These are phyloP conservation scores for Hypericum androsaemum DNA, from an alignment of 345 rosid species.

Conservation along the genomic window DNA sequence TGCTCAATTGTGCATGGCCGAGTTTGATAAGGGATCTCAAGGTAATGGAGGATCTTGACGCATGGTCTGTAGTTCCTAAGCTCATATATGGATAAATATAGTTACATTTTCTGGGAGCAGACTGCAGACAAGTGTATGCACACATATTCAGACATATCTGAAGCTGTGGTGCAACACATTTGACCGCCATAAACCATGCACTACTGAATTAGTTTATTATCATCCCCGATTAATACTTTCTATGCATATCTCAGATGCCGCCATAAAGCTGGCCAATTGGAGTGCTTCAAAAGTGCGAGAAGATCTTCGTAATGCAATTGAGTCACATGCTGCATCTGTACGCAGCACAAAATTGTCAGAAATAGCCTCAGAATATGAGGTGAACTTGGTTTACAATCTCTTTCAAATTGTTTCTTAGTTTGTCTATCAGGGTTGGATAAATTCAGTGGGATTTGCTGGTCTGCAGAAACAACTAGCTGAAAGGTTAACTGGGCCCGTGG, in stretches of 20 bases:
- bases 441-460: slow-evolving; percentile 9
- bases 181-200: no score
- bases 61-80: not conserved
- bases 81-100: no score
- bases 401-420: not conserved
- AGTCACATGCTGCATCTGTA: slow-evolving; percentile 36
- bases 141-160: no score
- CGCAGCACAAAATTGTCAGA: slow-evolving; percentile 44
- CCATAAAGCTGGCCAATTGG: slow-evolving; percentile 50
- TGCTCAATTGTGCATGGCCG: slow-evolving; percentile 1
- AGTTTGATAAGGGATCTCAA: slow-evolving; percentile 6
- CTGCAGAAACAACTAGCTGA: slow-evolving; percentile 46
- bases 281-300: slow-evolving; percentile 50
- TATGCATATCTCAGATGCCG: slow-evolving; percentile 37
- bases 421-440: not conserved
- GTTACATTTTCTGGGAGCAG: no score
- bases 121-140: no score
- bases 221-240: no score
- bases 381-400: slow-evolving; percentile 12
- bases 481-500: slow-evolving; percentile 41
- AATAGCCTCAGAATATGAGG: slow-evolving; percentile 44
- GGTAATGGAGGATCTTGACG: not conserved
- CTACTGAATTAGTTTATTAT: no score
- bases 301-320: slow-evolving; percentile 52
- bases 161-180: no score